Conservation (phyloP, 1,284 basidiomycete species). For the Tilletia setariae region DNA sequence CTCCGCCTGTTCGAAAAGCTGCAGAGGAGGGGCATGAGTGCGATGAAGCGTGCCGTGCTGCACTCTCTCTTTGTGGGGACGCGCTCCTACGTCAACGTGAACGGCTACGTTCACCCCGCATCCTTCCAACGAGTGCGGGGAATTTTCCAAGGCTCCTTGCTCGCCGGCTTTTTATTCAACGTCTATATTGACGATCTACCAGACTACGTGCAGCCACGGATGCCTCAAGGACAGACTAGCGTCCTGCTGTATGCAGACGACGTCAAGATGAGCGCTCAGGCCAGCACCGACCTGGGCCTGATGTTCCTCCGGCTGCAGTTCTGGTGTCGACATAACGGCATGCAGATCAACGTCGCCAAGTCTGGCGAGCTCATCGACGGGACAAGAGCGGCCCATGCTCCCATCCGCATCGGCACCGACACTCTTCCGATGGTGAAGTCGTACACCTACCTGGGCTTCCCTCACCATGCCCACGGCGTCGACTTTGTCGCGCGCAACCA, state of each 20-base stretch:
- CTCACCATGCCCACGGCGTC: not conserved
- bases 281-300: no score
- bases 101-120: not conserved
- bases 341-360: not conserved
- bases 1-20: not conserved
- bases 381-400: not conserved
- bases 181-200: not conserved
- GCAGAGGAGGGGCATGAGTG: not conserved
- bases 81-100: not conserved
- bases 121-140: not conserved
- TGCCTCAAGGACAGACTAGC: no score
- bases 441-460: not conserved
- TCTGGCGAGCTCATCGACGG: not conserved
- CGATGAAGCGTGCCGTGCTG: not conserved
- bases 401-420: not conserved
- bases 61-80: not conserved
- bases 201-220: not conserved
- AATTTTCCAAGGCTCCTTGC: not conserved
- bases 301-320: no score
- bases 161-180: not conserved
- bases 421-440: not conserved
- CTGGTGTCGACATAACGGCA: not conserved
- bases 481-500: not conserved
- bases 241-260: no score
- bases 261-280: no score